Conservation (phyloP, 2,329 filamentous ascomycete genomes). For the Apiospora malaysiana region DNA sequence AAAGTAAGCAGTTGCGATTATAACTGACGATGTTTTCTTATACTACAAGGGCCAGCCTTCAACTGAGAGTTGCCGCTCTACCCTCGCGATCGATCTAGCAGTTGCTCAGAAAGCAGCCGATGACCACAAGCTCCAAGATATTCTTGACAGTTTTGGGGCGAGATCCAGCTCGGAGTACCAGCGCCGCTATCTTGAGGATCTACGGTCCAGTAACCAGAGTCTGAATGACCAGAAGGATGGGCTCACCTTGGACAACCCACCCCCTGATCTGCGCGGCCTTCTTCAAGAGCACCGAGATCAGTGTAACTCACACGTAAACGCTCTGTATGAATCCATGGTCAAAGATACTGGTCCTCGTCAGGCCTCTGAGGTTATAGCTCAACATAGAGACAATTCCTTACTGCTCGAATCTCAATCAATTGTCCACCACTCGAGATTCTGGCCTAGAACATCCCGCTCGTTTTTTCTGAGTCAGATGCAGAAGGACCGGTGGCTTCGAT, state of each 20-base stretch:
- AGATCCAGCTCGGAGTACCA: neutral
- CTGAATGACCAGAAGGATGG: neutral
- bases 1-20: neutral
- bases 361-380: neutral
- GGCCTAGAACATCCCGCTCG: conserved; percentile 38
- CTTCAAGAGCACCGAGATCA: no score
- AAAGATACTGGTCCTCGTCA: neutral
- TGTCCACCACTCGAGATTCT: conserved; percentile 19
- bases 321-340: neutral
- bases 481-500: conserved; percentile 31
- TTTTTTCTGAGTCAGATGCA: conserved; percentile 45
- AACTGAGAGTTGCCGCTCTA: neutral
- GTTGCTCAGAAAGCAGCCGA: neutral
- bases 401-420: no score
- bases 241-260: neutral
- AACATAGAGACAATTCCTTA: no score
- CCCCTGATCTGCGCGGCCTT: no score
- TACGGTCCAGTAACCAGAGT: neutral
- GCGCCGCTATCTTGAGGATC: neutral
- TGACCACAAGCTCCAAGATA: neutral
- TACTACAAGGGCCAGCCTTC: neutral
- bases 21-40: neutral
- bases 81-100: neutral
- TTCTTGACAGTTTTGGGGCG: neutral
- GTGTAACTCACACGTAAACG: neutral